These are phyloP conservation scores for Mitragyna speciosa DNA, from an alignment of 257 asterid species.

Conservation along the genomic window DNA sequence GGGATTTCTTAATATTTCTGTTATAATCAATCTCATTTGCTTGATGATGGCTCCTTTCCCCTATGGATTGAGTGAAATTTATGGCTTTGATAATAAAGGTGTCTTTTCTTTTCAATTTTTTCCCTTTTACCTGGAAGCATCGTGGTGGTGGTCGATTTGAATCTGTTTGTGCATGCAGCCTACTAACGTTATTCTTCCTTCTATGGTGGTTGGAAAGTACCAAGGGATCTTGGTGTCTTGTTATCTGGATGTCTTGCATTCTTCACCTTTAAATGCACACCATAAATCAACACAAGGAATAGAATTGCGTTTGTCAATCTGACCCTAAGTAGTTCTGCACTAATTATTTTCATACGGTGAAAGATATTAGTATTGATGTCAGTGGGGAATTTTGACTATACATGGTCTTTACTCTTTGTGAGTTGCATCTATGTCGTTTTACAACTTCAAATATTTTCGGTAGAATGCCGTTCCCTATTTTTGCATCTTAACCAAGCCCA, in stretches of 20 bases:
- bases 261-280: too few relatives aligned
- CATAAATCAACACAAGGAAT: too few relatives aligned
- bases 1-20: not conserved
- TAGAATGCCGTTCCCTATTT: too few relatives aligned
- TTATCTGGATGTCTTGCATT: constrained; percentile 3
- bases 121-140: constrained; percentile 19
- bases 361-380: too few relatives aligned
- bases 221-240: not conserved
- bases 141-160: not conserved
- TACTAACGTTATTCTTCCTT: not conserved
- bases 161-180: not conserved
- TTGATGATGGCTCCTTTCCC: not conserved
- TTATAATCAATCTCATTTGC: not conserved
- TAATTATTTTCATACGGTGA: not conserved
- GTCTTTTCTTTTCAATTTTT: not conserved
- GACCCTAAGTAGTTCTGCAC: not conserved
- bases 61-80: not conserved
- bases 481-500: too few relatives aligned
- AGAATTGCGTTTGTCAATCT: not conserved
- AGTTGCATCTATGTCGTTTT: too few relatives aligned
- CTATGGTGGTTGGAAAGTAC: not conserved
- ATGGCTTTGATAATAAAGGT: not conserved
- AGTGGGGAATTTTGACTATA: too few relatives aligned
- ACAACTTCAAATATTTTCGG: too few relatives aligned
- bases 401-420: too few relatives aligned